Base-by-base conservation (phyloP, 148 eudicot species). In the Tetragonia tetragonoides region DNA sequence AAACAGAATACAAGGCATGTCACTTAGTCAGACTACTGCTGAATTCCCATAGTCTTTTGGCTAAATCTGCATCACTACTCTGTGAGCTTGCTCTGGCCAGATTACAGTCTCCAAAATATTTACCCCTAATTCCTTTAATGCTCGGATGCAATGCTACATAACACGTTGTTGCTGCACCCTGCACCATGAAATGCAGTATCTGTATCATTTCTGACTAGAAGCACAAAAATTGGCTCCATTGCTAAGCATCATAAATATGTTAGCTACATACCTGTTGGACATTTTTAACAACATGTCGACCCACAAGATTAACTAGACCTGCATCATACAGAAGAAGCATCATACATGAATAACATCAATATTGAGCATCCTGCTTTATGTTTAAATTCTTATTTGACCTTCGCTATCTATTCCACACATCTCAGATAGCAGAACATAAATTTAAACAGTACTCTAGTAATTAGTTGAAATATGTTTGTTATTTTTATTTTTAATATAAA, bases 131-230 rank as follows among this genome's bases (percentile, higher is more conserved):
- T 56, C 91, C 93, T 80, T 87, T 76, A 46, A 89, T 83, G 2
- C 83, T 72, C 0, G 97, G 91, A 74, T 90, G 92, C 82, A 90
- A 77, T 63, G 92, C 97, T 51, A 86, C 89, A 72, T 90, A 92
- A 84, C 97, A 92, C 61, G 90, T 92, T 47, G 92, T 92, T 72
- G 94, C 90, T 15, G 90, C 92, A 61, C 97, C 92, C 92, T 90
- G 83, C 66, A 68, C 10, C 80, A 81, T 61, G 14, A 14, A 39
- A 7, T 57, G 56, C 28, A 37, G 42, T 18, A 51, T 10, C 3
- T 8, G 47, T 23, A 17, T 54, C 14, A 65, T 73, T 28, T 23
- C 53, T 54, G 21, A 23, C 24, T 3, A 73, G 39, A 63, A 6
- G 4, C 15, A 24, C 4, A 67, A n/a, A 2, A 57, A 40, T 7